A percentile compares a stretch with the other conserved stretches of the same genome.
Conservation (phyloP, 805 yeast species). For the Teunomyces cretensis region DNA sequence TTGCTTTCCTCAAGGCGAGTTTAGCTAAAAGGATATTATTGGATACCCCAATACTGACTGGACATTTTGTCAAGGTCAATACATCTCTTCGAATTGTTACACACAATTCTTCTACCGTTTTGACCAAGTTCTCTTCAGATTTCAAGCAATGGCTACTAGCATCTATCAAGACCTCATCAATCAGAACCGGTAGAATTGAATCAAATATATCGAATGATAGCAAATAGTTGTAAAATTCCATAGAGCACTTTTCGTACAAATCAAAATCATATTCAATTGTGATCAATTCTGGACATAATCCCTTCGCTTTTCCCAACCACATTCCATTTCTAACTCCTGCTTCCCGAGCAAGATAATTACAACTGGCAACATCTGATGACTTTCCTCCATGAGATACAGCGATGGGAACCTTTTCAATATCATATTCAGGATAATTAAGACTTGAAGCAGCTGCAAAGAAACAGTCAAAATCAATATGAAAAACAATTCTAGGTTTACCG, state of each 20-base stretch:
- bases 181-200: conserved; percentile 73
- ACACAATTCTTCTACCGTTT: conserved; percentile 22
- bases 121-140: conserved; percentile 5
- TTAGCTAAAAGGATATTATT: conserved; percentile 75
- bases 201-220: conserved; percentile 44
- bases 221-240: conserved; percentile 61
- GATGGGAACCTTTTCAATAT: conserved; percentile 49
- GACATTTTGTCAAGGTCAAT: conserved; percentile 49
- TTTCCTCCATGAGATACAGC: conserved; percentile 64
- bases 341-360: conserved; percentile 84
- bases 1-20: conserved; percentile 68
- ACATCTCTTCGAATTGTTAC: conserved; percentile 42
- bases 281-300: conserved; percentile 63
- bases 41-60: conserved; percentile 80
- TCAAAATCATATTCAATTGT: conserved; percentile 73
- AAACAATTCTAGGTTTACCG: conserved; percentile 33
- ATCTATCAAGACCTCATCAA: conserved; percentile 89
- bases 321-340: conserved; percentile 82
- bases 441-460: conserved; percentile 89
- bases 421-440: conserved; percentile 51
- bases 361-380: conserved; percentile 83
- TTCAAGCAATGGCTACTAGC: conserved; percentile 35
- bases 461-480: conserved; percentile 92
- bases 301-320: conserved; percentile 76
- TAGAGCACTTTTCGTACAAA: conserved; percentile 66